Conservation (phyloP, 495 filamentous ascomycete species). For the Penicillium lagena region DNA sequence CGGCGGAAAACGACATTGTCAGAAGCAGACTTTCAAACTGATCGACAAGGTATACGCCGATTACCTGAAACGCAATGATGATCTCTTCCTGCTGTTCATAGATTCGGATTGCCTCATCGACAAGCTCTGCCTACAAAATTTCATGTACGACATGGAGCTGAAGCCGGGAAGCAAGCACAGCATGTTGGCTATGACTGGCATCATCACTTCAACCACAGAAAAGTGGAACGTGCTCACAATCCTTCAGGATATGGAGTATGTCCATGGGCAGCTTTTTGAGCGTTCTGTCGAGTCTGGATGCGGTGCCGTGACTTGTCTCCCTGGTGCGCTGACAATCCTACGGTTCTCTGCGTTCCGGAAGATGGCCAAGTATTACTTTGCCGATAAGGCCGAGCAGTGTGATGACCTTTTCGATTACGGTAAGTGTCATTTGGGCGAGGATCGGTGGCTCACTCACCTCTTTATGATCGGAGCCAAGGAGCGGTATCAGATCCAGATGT, state of each 20-base stretch:
- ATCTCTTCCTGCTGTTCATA: constrained; percentile 94
- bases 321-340: constrained; percentile 89
- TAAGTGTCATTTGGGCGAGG: constrained; percentile 93
- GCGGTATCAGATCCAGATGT: constrained; percentile 94
- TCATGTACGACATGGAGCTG: constrained; percentile 98
- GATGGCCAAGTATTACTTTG: constrained; percentile 99
- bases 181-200: constrained; percentile 97
- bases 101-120: constrained; percentile 98
- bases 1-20: constrained; percentile 89
- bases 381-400: constrained; percentile 93
- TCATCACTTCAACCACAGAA: constrained; percentile 90
- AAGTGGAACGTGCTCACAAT: constrained; percentile 87
- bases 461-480: constrained; percentile 98
- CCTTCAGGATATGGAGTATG: constrained; percentile 96
- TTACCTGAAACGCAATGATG: constrained; percentile 83
- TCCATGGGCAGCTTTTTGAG: constrained; percentile 96
- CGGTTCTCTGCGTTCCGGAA: constrained; percentile 94
- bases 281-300: constrained; percentile 94
- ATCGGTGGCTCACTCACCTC: constrained; percentile 95
- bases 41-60: constrained; percentile 91
- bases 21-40: constrained; percentile 89
- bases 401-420: constrained; percentile 96
- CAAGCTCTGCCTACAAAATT: constrained; percentile 89
- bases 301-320: constrained; percentile 90
- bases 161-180: constrained; percentile 88